Evolutionary conservation across 2,329 filamentous ascomycete species (phyloP).

Genomic region (Fusarium sp.): DNA sequence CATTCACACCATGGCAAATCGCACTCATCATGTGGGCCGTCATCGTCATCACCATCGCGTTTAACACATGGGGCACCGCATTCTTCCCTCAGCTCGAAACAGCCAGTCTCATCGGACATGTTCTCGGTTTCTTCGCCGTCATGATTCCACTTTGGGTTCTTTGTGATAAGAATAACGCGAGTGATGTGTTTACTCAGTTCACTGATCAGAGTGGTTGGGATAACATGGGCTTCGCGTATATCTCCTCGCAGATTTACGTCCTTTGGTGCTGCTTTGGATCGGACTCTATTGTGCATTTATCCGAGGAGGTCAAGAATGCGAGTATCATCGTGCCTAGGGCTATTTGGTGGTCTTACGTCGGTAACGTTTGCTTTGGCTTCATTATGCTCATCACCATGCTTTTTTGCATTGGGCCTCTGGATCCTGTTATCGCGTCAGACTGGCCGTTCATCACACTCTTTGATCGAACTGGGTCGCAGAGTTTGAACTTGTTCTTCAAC

Average conservation of each 20-base stretch:
- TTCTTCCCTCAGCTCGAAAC: constrained; percentile 28
- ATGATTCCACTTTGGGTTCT: constrained; percentile 33
- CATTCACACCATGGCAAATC: constrained; percentile 25
- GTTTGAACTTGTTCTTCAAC: constrained; percentile 22
- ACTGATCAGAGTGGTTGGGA: constrained; percentile 29
- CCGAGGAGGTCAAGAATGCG: constrained; percentile 24
- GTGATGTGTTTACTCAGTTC: constrained; percentile 24
- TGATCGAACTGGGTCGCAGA: constrained; percentile 16
- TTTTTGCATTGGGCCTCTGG: constrained; percentile 27
- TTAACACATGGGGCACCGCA: constrained; percentile 28
- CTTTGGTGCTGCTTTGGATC: constrained; percentile 31
- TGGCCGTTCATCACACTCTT: constrained; percentile 25
- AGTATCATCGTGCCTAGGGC: constrained; percentile 9
- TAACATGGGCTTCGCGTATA: constrained; percentile 31
- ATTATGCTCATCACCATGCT: constrained; percentile 33
- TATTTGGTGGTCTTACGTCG: constrained; percentile 26
- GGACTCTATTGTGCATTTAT: constrained; percentile 26
- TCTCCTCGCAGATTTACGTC: constrained; percentile 25
- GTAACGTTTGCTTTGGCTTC: constrained; percentile 22
- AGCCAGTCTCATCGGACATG: constrained; percentile 12
- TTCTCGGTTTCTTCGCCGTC: constrained; percentile 16
- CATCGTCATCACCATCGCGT: constrained; percentile 17
- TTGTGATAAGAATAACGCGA: constrained; percentile 17
- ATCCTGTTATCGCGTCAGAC: constrained; percentile 8
- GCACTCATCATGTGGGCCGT: constrained; percentile 32